These are phyloP conservation scores for Pseudogymnoascus sp. DNA, from an alignment of 2,329 filamentous ascomycete species.

Conservation along the genomic window DNA sequence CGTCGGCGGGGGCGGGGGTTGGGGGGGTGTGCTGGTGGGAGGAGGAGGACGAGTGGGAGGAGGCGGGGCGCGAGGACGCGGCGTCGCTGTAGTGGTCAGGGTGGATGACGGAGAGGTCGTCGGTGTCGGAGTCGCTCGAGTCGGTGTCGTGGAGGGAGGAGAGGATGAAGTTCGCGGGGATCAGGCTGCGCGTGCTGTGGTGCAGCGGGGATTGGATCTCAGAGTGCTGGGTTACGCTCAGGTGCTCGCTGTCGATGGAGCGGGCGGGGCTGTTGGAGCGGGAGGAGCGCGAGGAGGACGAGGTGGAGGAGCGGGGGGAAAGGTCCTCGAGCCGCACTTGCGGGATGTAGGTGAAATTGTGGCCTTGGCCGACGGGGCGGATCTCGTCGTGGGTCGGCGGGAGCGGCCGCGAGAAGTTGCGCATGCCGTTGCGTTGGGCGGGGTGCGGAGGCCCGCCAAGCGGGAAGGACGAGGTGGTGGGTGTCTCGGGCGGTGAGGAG, in stretches of 20 bases:
- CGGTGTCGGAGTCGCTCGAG: slow-evolving; percentile 22
- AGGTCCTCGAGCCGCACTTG: slow-evolving; percentile 29
- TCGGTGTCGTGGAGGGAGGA: slow-evolving; percentile 17
- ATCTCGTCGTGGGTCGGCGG: slow-evolving; percentile 31
- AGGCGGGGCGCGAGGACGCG: slow-evolving; percentile 19
- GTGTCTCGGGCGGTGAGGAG: slow-evolving; percentile 41
- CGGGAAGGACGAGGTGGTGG: slow-evolving; percentile 30
- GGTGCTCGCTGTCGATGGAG: neutral
- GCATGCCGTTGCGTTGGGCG: slow-evolving; percentile 19
- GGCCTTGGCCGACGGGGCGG: slow-evolving; percentile 29
- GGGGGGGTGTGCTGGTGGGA: slow-evolving; percentile 8
- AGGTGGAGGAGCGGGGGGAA: slow-evolving; percentile 32
- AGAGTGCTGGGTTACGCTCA: slow-evolving; percentile 18
- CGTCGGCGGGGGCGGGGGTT: slow-evolving; percentile 20
- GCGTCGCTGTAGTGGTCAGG: slow-evolving; percentile 28
- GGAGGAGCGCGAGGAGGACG: slow-evolving; percentile 15
- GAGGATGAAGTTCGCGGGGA: slow-evolving; percentile 22
- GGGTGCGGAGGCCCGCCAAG: slow-evolving; percentile 21
- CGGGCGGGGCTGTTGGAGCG: neutral
- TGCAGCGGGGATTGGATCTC: slow-evolving; percentile 21
- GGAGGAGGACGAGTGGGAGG: slow-evolving; percentile 10
- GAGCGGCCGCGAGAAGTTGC: slow-evolving; percentile 20
- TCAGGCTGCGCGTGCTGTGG: slow-evolving; percentile 10
- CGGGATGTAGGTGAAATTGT: slow-evolving; percentile 27
- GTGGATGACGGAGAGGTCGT: slow-evolving; percentile 20